These are phyloP conservation scores for Colletotrichum sp. DNA, from an alignment of 2,329 filamentous ascomycete species.

Conservation along the genomic window DNA sequence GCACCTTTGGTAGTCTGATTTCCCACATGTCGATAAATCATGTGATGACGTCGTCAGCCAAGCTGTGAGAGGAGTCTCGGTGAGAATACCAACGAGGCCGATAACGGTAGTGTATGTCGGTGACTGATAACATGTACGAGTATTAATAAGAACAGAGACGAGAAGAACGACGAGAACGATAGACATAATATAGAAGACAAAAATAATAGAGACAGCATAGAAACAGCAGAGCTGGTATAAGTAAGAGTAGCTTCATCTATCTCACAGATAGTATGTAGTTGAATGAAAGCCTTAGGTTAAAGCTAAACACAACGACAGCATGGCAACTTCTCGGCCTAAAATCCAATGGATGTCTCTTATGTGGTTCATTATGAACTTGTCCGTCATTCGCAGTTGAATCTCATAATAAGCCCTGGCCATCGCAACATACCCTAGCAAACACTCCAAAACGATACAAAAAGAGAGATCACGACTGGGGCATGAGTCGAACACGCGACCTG, in stretches of 20 bases:
- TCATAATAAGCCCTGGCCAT: neutral
- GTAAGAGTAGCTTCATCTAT: neutral
- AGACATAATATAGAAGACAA: too few species aligned
- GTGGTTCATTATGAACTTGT: too few species aligned
- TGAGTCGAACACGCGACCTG: neutral
- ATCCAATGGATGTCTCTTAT: too few species aligned
- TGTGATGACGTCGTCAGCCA: neutral
- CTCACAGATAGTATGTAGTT: too few species aligned
- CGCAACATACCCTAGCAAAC: neutral
- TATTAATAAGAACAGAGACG: neutral
- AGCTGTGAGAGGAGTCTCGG: neutral
- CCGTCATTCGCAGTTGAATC: neutral
- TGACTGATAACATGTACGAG: rapidly evolving
- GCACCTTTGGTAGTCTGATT: neutral
- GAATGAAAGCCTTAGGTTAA: too few species aligned
- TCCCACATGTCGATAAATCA: neutral
- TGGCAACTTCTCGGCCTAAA: neutral
- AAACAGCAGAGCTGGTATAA: neutral
- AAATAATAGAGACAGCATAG: too few species aligned
- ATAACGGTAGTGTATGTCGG: too few species aligned
- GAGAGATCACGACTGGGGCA: neutral
- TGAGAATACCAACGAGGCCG: too few species aligned
- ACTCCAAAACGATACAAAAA: neutral
- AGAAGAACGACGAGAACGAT: too few species aligned
- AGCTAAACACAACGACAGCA: rapidly evolving